Conservation (phyloP, 768 basidiomycete species). For the Cystobasidiopsis lactophilus region DNA sequence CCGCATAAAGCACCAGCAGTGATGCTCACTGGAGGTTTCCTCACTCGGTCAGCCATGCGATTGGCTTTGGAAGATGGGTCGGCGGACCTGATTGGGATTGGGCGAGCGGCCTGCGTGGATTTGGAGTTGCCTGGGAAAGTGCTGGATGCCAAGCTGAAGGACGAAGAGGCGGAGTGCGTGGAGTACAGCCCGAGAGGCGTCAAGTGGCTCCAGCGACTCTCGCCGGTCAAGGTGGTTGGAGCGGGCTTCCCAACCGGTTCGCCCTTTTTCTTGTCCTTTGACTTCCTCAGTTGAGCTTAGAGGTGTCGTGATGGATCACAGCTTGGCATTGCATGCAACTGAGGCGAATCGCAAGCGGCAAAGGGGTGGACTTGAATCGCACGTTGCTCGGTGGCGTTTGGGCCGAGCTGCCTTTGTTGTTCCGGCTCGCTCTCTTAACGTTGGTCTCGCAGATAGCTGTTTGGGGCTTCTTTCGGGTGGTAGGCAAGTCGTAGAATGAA, state of each 20-base stretch:
- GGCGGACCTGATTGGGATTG: constrained; percentile 57
- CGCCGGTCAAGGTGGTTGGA: constrained; percentile 39
- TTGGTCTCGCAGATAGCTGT: too few relatives aligned
- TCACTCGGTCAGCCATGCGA: constrained; percentile 35
- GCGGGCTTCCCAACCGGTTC: constrained; percentile 22
- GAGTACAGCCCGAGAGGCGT: constrained; percentile 22
- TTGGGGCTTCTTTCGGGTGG: too few relatives aligned
- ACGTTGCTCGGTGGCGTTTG: neutral
- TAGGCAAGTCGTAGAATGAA: too few relatives aligned
- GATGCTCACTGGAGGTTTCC: constrained; percentile 60
- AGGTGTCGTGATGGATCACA: constrained; percentile 30
- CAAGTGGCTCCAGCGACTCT: neutral
- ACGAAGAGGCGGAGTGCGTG: constrained; percentile 4
- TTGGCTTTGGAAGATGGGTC: constrained; percentile 30
- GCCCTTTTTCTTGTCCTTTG: neutral
- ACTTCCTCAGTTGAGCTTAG: constrained; percentile 20
- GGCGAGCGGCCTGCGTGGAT: constrained; percentile 39
- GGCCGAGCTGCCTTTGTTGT: too few relatives aligned
- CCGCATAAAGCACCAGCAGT: constrained; percentile 36
- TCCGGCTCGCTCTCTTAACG: too few relatives aligned
- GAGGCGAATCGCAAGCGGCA: constrained; percentile 29
- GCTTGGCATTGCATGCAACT: constrained; percentile 50
- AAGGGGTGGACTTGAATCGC: neutral
- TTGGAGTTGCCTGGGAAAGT: constrained; percentile 36
- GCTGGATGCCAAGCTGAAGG: constrained; percentile 15